Evolutionary conservation across 23 red algal genomes (phyloP).

Genomic region (Gracilaria gracilis): DNA sequence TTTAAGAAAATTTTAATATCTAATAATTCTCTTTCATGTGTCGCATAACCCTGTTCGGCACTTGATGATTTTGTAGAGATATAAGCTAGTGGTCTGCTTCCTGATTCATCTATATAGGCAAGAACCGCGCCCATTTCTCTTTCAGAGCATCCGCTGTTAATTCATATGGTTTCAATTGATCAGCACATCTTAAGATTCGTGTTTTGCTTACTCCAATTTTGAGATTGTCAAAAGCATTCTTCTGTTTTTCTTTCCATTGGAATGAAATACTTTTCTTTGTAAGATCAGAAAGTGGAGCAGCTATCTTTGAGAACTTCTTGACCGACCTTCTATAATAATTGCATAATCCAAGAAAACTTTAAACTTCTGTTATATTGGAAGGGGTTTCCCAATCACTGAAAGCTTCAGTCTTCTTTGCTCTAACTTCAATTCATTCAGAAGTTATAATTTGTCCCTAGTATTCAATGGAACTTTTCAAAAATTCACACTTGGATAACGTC

Average conservation of each 20-base stretch:
- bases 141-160: slow-evolving; percentile 27
- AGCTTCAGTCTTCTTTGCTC: slow-evolving; percentile 48
- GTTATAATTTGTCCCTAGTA: slow-evolving; percentile 53
- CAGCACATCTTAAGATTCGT: slow-evolving; percentile 5
- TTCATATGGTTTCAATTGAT: slow-evolving; percentile 24
- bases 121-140: slow-evolving; percentile 16
- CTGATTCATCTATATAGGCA: slow-evolving; percentile 36
- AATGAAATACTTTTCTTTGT: slow-evolving; percentile 30
- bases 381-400: slow-evolving; percentile 14
- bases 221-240: not conserved
- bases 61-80: slow-evolving; percentile 33
- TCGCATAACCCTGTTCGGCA: slow-evolving; percentile 45
- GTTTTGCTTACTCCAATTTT: slow-evolving; percentile 18
- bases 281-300: slow-evolving; percentile 2
- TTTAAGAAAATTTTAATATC: slow-evolving; percentile 18
- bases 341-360: slow-evolving; percentile 52
- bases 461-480: slow-evolving; percentile 34
- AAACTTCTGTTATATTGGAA: slow-evolving; percentile 8
- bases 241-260: not conserved
- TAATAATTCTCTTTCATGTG: slow-evolving; percentile 36
- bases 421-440: not conserved
- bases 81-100: slow-evolving; percentile 44
- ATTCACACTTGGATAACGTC: slow-evolving; percentile 28
- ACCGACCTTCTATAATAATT: slow-evolving; percentile 58
- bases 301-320: slow-evolving; percentile 31